phyloP scores from a whole-genome alignment of 2,329 filamentous ascomycete genomes.

The Clarireedia hainanense region DNA sequence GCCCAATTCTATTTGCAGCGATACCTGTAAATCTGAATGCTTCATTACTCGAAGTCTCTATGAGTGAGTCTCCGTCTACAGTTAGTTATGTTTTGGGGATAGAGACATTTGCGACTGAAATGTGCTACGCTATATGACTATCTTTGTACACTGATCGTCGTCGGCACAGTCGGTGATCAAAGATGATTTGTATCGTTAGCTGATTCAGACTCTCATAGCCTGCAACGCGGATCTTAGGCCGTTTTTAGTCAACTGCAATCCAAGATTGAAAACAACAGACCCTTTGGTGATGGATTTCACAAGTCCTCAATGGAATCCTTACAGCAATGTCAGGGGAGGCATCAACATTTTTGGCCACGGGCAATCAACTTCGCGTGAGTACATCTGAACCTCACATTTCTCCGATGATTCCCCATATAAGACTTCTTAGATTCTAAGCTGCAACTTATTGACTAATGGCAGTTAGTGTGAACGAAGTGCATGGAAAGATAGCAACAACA shows the following conservation, averaged over 20 bases:
- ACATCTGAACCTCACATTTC: not conserved
- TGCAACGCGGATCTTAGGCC: not conserved
- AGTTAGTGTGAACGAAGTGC: conserved; percentile 2
- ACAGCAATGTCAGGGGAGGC: not conserved
- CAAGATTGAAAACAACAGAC: not conserved
- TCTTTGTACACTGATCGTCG: too few relatives aligned
- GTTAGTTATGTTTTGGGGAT: not conserved
- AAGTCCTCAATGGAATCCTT: not conserved
- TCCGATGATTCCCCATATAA: not conserved
- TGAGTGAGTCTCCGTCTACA: not conserved
- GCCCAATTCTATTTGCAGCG: not conserved
- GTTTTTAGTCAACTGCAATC: not conserved
- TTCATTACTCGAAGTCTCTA: not conserved
- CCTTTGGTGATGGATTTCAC: not conserved
- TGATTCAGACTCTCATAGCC: not conserved
- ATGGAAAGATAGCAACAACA: not conserved
- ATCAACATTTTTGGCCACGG: not conserved
- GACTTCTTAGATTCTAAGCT: not conserved
- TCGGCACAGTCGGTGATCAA: not conserved
- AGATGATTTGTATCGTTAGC: too few relatives aligned
- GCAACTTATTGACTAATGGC: not conserved
- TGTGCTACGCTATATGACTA: too few relatives aligned
- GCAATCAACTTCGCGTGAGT: not conserved
- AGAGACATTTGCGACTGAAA: too few relatives aligned
- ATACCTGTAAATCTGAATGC: not conserved